Evolutionary conservation across 108 stramenopile genomes (phyloP), one percentile per base, ranked within the genome.

Genomic region (Skeletonema costatum): DNA sequence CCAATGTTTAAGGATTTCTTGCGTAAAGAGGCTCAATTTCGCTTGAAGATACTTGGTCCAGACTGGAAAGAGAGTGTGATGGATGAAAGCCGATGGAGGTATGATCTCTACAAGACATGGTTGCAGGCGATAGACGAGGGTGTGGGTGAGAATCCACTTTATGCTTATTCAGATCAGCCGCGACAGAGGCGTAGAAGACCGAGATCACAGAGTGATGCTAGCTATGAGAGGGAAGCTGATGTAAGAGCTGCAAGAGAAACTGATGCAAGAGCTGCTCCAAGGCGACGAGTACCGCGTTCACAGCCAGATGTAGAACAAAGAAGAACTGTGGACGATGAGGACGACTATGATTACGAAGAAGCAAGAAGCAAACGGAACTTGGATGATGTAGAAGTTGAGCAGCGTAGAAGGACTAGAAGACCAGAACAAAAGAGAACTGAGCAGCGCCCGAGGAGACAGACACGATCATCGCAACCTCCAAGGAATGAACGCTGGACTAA

Each of bases 31-130:
- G 90, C 92, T 1, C 75, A 85, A 36, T 42, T 95, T 44, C 86
- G 94, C 21, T 32, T 92, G 46, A 53, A 76, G 14, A 87, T 93
- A 33, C 73, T 94, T 12, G 94, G 94, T 19, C 80, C 84, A 2
- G 90, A 88, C 36, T 92, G 88, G 88, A 83, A 81, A 51, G 80
- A 87, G 17, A 71, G 74, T 32, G 89, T 95, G 11, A 82, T 87
- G 66, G 87, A 92, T 68, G 94, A 95, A 79, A 88, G 89, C 70
- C 77, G 87, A 29, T 95, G 92, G 94, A 71, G 94, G 63, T 77
- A 87, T 60, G 73, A 92, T 65, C 77, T 93, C 66, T 95, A 95
- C 78, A 93, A 95, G 66, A 70, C 83, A 33, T 95, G 92, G 90
- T 80, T 95, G 44, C 86, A 80, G 75, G 79, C 74, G 46, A 51